phyloP scores from a whole-genome alignment of 352 stramenopile species.

The Phytopythium montanum region DNA sequence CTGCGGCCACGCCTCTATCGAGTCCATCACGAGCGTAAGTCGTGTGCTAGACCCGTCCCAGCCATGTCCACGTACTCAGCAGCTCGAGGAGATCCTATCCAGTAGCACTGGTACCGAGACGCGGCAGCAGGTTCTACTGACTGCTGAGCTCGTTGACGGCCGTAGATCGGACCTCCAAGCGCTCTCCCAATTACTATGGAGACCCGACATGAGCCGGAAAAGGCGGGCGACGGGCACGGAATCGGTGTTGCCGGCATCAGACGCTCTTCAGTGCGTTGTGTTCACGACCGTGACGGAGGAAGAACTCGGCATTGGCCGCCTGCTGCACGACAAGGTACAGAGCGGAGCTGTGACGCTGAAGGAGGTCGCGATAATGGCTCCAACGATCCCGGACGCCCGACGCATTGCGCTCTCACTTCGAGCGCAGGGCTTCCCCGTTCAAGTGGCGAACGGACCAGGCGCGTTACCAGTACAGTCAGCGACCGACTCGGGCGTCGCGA shows the following conservation, averaged over 20 bases:
- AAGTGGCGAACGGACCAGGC: not conserved
- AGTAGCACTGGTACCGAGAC: not conserved
- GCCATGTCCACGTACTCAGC: slow-evolving; percentile 24
- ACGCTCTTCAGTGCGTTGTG: slow-evolving; percentile 9
- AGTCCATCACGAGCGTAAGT: slow-evolving; percentile 55
- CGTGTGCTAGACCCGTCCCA: slow-evolving; percentile 28
- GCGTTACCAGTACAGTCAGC: not conserved
- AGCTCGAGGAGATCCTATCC: slow-evolving; percentile 26
- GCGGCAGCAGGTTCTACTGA: not conserved
- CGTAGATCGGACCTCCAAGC: not conserved
- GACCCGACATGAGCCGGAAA: not conserved
- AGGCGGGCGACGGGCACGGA: too few species aligned
- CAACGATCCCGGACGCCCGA: slow-evolving; percentile 25
- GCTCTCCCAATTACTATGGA: not conserved
- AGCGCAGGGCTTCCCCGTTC: slow-evolving; percentile 29
- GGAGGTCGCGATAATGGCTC: slow-evolving; percentile 29
- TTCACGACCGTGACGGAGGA: slow-evolving; percentile 20
- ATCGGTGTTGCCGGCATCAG: not conserved
- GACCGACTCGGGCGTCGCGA: slow-evolving; percentile 1
- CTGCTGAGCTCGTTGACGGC: not conserved
- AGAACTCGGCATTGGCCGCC: slow-evolving; percentile 12
- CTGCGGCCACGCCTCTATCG: slow-evolving; percentile 32
- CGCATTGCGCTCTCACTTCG: slow-evolving; percentile 31
- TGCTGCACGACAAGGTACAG: slow-evolving; percentile 9
- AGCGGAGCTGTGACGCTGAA: not conserved